Base-by-base conservation (phyloP, 495 filamentous ascomycete species). In the Aspergillus sparsus region DNA sequence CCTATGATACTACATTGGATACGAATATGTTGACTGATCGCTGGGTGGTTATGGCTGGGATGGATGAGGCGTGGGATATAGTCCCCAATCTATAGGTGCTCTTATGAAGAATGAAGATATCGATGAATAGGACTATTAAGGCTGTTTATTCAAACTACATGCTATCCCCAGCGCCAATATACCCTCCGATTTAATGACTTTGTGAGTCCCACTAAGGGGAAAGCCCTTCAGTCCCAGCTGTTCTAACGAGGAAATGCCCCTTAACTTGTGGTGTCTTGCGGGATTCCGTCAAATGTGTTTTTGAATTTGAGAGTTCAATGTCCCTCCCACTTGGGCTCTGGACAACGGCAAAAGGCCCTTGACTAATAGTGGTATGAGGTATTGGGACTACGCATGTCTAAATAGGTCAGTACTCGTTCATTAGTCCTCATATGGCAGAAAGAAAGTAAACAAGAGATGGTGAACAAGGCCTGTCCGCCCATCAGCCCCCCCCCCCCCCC, bases 1-100 rank as follows among this genome's bases (percentile, higher is more conserved):
- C 55, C 42, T 49, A 47, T n/a, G 55, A 57, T 10, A 34, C 55
- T 6, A 57, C 55, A 12, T 32, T 47, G 11, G 33, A 57, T 7
- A 53, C 50, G 8, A 53, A 5, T 8, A 34, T 37, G 32, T 35
- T 36, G 33, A 53, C 31, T 4, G 13, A 27, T 27, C 21, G 50
- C 6, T 53, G 50, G 50, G 50, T 53, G 31, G 33, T 53, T n/a
- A 27, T 27, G 21, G 21, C 21, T 27, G 21, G 21, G 21, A 27
- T 27, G 21, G 21, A 27, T 27, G 21, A 27, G 21, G 21, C 21
- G 21, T 27, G 21, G 21, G 21, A 27, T 3, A 27, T 27, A 27
- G 3, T 27, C 3, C 21, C 21, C 21, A 27, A 3, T 27, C 21
- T 27, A 27, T 27, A 27, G 21, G 21, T 27, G 21, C 21, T 27